Conservation (phyloP, 1,284 basidiomycete species). For the Paramarasmius palmivorus region DNA sequence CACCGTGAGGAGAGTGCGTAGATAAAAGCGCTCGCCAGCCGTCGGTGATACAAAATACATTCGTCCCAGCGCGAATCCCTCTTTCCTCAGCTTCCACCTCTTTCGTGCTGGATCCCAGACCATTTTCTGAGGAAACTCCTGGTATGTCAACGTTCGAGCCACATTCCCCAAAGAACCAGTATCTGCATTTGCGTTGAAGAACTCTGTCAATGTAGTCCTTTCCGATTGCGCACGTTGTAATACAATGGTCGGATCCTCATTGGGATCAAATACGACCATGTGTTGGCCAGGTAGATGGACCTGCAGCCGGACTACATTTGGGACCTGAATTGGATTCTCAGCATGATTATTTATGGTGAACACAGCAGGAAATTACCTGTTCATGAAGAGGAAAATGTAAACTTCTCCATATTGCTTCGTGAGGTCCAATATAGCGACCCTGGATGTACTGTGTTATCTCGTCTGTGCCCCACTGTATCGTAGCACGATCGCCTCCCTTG, state of each 20-base stretch:
- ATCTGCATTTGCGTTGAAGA: conserved; percentile 40
- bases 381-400: conserved; percentile 33
- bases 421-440: conserved; percentile 30
- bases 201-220: conserved; percentile 38
- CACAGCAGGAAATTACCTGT: too few relatives aligned
- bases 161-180: conserved; percentile 20
- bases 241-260: conserved; percentile 27
- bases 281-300: conserved; percentile 40
- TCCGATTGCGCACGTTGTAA: conserved; percentile 22
- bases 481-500: conserved; percentile 42
- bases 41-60: conserved; percentile 36
- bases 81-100: conserved; percentile 27
- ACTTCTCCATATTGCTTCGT: conserved; percentile 32
- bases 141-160: conserved; percentile 33
- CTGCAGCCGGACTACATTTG: conserved; percentile 36
- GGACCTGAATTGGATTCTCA: too few relatives aligned
- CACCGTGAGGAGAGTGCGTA: conserved; percentile 35
- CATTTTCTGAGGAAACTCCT: conserved; percentile 38
- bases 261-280: conserved; percentile 31
- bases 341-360: too few relatives aligned
- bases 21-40: conserved; percentile 37
- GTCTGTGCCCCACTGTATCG: conserved; percentile 30
- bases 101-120: conserved; percentile 15
- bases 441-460: conserved; percentile 32
- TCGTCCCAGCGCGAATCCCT: conserved; percentile 31